Evolutionary conservation across 305 asterid species (phyloP), one percentile per base, ranked within the genome.

Genomic region (Andrographis paniculata): DNA sequence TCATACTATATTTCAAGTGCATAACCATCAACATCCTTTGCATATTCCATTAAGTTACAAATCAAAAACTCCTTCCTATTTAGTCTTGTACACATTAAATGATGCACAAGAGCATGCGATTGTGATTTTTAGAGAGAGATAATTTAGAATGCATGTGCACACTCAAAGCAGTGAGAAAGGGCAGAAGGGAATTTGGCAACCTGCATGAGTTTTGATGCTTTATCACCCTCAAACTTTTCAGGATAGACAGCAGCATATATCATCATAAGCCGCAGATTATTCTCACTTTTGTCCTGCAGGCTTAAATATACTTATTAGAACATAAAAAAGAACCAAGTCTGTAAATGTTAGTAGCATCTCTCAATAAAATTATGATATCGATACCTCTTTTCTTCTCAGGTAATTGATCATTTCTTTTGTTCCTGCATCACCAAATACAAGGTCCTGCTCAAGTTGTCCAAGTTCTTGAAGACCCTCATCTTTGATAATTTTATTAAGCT

Each of bases 361-460:
- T 17, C 23, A 14, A 44, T 14, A 44, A 42, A 23, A 44, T 42
- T 24, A 39, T 41, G 51, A 66, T 44, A 17, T 45, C n/a, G 49
- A 58, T 57, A 92, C 99, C 86, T 61, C 78, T 31, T 81, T 73
- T 1, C 73, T 6, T 79, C 94, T 75, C 49, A 92, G 65, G 69
- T 61, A 84, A 52, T 57, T 75, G 69, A 92, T 77, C 31, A 92
- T 74, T 79, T 92, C 99, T 70, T 92, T 92, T 13, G 95, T 75
- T 70, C 87, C 99, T 58, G 99, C 97, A 75, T 92, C 96, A 17
- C 99, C 99, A 67, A 92, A 92, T 60, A 87, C 97, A 61, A 92
- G 77, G 70, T 84, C 99, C 69, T 92, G 97, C 77, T 92, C 99
- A 55, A 92, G 77, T 59, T 92, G 93, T 57, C 99, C 97, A 53